Conservation (phyloP, 2,329 filamentous ascomycete species). For the Sporothrix globosa region DNA sequence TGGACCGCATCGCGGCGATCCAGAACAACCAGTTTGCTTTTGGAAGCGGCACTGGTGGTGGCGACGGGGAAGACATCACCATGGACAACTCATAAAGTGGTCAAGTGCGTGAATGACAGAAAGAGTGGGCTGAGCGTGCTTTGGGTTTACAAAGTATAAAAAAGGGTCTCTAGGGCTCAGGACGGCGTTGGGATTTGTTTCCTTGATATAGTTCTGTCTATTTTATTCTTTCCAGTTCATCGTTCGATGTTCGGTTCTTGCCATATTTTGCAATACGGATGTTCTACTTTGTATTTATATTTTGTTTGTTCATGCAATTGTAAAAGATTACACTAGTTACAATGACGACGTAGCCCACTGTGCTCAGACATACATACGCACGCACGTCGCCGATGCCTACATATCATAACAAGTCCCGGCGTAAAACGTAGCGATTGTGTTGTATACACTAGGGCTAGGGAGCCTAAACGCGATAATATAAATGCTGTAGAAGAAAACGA, state of each 20-base stretch:
- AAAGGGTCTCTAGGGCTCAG: constrained; percentile 1
- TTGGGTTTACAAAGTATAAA: constrained; percentile 9
- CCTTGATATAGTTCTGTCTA: neutral
- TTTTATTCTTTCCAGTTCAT: neutral
- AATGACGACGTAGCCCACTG: too few species aligned
- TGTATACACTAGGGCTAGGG: neutral
- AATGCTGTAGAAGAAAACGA: constrained; percentile 1
- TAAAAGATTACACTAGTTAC: neutral
- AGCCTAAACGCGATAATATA: neutral
- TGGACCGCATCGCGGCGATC: constrained; percentile 86
- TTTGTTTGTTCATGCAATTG: neutral
- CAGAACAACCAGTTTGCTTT: constrained; percentile 89
- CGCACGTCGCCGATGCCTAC: too few species aligned
- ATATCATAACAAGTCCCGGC: too few species aligned
- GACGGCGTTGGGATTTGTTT: constrained; percentile 20
- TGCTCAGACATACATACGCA: too few species aligned
- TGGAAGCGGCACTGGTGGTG: constrained; percentile 47
- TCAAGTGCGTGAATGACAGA: neutral
- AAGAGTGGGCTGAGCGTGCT: neutral
- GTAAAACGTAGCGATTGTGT: neutral
- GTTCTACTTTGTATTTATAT: neutral
- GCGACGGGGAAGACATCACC: constrained; percentile 51
- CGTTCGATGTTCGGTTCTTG: neutral
- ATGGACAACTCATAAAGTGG: constrained; percentile 53
- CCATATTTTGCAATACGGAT: constrained; percentile 11